These are phyloP conservation scores for Trypanosoma mega DNA, from an alignment of 208 protist species.

Conservation along the genomic window DNA sequence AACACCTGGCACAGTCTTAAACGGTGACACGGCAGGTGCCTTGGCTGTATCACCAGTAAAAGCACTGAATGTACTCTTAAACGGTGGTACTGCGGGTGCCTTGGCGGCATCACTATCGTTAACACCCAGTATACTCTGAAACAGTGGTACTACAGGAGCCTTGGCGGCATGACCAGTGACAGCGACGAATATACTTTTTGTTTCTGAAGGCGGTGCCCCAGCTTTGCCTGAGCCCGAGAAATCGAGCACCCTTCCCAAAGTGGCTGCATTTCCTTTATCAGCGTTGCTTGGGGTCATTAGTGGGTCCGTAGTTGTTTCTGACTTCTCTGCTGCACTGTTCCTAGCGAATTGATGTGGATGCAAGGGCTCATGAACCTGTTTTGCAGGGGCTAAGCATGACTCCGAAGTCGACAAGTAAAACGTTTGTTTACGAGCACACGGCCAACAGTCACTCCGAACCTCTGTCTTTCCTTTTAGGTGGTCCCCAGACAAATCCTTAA, in stretches of 20 bases:
- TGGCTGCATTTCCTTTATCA: too few species aligned
- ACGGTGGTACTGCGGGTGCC: neutral
- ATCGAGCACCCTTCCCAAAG: neutral
- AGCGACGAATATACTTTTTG: neutral
- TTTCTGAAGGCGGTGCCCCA: too few species aligned
- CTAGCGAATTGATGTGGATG: too few species aligned
- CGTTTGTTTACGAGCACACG: slow-evolving; percentile 45
- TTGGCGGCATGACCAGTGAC: slow-evolving; percentile 2
- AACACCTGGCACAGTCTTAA: neutral
- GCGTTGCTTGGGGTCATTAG: too few species aligned
- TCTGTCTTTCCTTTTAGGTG: slow-evolving; percentile 50
- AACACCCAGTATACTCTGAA: neutral
- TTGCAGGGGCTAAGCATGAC: neutral
- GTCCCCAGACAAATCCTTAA: slow-evolving; percentile 40
- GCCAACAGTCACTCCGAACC: slow-evolving; percentile 60
- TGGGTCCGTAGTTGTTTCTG: too few species aligned
- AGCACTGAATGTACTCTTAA: neutral
- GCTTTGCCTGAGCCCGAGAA: too few species aligned
- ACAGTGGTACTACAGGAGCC: slow-evolving; percentile 3
- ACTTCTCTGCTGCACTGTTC: too few species aligned
- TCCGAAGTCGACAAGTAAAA: slow-evolving; percentile 18
- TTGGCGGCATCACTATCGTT: neutral
- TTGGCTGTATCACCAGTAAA: slow-evolving; percentile 2
- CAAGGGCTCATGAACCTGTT: neutral
- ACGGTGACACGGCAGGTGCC: slow-evolving; percentile 3